Percentiles rank a stretch among this genome's conserved stretches.
Conservation (phyloP, 1,284 basidiomycete species). For the Cryptococcus sp. region DNA sequence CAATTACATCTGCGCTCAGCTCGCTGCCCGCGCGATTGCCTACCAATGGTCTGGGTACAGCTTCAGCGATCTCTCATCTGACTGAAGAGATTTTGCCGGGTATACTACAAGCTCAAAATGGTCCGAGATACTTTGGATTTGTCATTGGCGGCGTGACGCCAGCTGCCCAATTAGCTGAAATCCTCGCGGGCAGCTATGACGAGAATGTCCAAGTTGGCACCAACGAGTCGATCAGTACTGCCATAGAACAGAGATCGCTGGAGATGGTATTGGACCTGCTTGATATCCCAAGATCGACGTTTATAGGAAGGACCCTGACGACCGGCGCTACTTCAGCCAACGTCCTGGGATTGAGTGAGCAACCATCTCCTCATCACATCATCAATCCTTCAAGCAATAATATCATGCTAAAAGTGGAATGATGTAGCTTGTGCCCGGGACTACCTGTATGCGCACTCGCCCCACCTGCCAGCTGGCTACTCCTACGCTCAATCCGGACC, state of each 20-base stretch:
- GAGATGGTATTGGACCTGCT: conserved; percentile 56
- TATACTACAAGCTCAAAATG: conserved; percentile 52
- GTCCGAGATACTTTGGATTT: conserved; percentile 57
- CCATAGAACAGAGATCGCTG: conserved; percentile 54
- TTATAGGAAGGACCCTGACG: conserved; percentile 55
- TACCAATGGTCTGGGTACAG: conserved; percentile 40
- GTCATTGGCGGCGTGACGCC: conserved; percentile 56
- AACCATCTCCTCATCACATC: not conserved
- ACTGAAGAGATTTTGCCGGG: conserved; percentile 46
- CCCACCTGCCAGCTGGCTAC: conserved; percentile 39
- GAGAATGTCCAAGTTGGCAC: conserved; percentile 57
- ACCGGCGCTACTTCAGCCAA: conserved; percentile 59
- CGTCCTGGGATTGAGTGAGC: conserved; percentile 54
- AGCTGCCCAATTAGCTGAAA: conserved; percentile 54
- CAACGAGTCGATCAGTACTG: conserved; percentile 51
- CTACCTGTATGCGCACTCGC: conserved; percentile 36
- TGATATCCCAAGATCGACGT: conserved; percentile 43
- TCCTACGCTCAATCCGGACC: conserved; percentile 54
- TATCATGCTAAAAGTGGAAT: not conserved
- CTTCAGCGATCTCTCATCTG: conserved; percentile 35
- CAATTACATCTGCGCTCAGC: conserved; percentile 22
- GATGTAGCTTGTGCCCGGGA: conserved; percentile 50
- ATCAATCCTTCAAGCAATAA: not conserved
- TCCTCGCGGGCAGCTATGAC: conserved; percentile 51
- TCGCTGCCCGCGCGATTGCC: conserved; percentile 40